These are phyloP conservation scores for Gilbertella persicaria DNA, from an alignment of 371 early-diverging fungal genomes.

Conservation along the genomic window DNA sequence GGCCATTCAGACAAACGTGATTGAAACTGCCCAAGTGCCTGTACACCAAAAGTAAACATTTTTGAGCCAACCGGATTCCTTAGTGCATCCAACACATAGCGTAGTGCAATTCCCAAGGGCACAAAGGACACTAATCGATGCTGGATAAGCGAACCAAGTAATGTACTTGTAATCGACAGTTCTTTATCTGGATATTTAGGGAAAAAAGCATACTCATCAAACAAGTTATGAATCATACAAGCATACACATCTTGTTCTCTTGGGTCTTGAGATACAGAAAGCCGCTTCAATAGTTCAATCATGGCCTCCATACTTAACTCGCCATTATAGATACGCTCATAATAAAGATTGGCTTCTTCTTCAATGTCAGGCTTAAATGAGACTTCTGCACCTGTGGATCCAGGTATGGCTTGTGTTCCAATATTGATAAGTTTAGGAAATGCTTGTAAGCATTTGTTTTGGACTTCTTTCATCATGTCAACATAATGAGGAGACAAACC, in stretches of 20 bases:
- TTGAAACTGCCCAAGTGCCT: slow-evolving; percentile 83
- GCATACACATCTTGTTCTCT: slow-evolving; percentile 76
- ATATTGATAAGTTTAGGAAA: slow-evolving; percentile 60
- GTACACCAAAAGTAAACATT: slow-evolving; percentile 87
- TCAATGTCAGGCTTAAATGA: slow-evolving; percentile 61
- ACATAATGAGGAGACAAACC: slow-evolving; percentile 62
- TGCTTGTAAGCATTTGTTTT: slow-evolving; percentile 60
- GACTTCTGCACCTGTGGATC: slow-evolving; percentile 31
- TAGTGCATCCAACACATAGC: slow-evolving; percentile 82
- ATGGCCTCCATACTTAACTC: slow-evolving; percentile 70
- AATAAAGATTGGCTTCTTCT: slow-evolving; percentile 74
- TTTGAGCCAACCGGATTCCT: slow-evolving; percentile 76
- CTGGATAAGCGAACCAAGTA: slow-evolving; percentile 90
- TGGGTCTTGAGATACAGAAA: slow-evolving; percentile 63
- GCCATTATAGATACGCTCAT: slow-evolving; percentile 76
- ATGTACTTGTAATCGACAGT: slow-evolving; percentile 78
- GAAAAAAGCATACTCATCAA: slow-evolving; percentile 95
- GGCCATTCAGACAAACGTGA: slow-evolving; percentile 87
- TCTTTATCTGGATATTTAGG: slow-evolving; percentile 92
- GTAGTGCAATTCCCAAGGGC: slow-evolving; percentile 77
- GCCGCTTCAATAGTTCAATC: slow-evolving; percentile 69
- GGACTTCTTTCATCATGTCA: slow-evolving; percentile 61
- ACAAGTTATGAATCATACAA: slow-evolving; percentile 82
- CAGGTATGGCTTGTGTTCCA: slow-evolving; percentile 35
- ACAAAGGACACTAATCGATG: slow-evolving; percentile 77